Evolutionary conservation across 208 protist genomes (phyloP).

Genomic region (Entamoeba histolytica): DNA sequence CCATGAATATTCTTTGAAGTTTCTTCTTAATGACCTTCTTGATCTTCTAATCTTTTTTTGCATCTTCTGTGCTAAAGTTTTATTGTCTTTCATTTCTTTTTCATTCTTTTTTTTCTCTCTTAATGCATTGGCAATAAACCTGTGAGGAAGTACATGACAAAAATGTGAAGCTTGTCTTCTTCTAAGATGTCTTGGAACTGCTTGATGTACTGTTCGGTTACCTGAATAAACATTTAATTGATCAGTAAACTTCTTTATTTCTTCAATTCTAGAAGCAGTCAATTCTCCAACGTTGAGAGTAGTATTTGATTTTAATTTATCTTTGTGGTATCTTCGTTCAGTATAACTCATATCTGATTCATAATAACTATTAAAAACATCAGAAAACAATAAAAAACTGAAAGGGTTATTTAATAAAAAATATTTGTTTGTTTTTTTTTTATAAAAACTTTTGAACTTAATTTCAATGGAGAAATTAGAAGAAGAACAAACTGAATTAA

Average conservation of each 20-base stretch:
- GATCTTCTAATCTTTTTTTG: not conserved
- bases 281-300: too few species aligned
- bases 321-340: too few species aligned
- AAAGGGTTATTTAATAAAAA: too few species aligned
- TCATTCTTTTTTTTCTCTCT: not conserved
- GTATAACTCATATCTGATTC: too few species aligned
- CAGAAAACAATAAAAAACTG: too few species aligned
- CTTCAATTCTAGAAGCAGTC: not conserved
- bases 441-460: too few species aligned
- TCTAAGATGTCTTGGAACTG: not conserved
- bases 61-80: not conserved
- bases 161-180: not conserved
- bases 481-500: too few species aligned
- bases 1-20: not conserved
- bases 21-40: not conserved
- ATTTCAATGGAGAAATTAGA: too few species aligned
- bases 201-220: not conserved
- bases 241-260: not conserved
- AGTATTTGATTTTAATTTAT: too few species aligned
- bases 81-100: not conserved
- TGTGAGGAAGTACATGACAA: not conserved
- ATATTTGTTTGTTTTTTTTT: too few species aligned
- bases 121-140: not conserved
- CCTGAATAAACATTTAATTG: not conserved
- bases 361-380: too few species aligned